These are phyloP conservation scores for Phytophthora meadii DNA, from an alignment of 352 stramenopile genomes.

Conservation along the genomic window DNA sequence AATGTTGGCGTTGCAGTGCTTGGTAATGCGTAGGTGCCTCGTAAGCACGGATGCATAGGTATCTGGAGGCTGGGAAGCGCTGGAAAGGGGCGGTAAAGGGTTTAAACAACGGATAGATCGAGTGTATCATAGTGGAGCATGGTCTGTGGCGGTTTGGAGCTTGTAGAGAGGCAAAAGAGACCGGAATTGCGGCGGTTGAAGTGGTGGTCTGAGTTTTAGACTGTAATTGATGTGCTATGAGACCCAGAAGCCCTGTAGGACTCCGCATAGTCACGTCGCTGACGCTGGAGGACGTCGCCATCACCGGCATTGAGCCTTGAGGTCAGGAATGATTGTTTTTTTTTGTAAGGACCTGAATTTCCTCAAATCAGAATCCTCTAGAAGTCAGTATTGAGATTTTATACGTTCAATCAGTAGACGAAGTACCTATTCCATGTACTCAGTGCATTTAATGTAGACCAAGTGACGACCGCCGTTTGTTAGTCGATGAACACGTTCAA, in stretches of 20 bases:
- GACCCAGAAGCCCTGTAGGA: constrained; percentile 6
- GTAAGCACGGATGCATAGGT: constrained; percentile 29
- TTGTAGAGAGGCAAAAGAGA: constrained; percentile 4
- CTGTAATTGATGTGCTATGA: constrained; percentile 11
- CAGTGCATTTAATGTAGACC: background rate
- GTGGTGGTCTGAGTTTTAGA: background rate
- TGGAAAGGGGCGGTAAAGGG: constrained; percentile 27
- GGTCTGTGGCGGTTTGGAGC: constrained; percentile 3
- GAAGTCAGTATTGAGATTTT: background rate
- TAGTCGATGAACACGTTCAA: constrained; percentile 6
- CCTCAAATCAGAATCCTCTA: constrained; percentile 6
- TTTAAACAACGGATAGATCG: constrained; percentile 8
- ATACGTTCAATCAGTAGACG: background rate
- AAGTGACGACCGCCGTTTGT: background rate
- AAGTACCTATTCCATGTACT: no score
- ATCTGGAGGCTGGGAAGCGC: constrained; percentile 36
- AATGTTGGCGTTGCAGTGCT: constrained; percentile 16
- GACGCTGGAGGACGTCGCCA: constrained; percentile 36
- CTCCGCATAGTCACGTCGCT: constrained; percentile 11
- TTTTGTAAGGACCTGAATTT: background rate
- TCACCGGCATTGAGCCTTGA: constrained; percentile 23
- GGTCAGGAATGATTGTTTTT: constrained; percentile 31
- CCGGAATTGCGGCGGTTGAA: constrained; percentile 8
- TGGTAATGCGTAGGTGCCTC: constrained; percentile 15
- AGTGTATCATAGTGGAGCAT: constrained; percentile 19